Percentiles rank a stretch among this genome's conserved stretches.
These are phyloP conservation scores for Claviceps cyperi DNA, from an alignment of 2,329 filamentous ascomycete genomes.

Conservation along the genomic window DNA sequence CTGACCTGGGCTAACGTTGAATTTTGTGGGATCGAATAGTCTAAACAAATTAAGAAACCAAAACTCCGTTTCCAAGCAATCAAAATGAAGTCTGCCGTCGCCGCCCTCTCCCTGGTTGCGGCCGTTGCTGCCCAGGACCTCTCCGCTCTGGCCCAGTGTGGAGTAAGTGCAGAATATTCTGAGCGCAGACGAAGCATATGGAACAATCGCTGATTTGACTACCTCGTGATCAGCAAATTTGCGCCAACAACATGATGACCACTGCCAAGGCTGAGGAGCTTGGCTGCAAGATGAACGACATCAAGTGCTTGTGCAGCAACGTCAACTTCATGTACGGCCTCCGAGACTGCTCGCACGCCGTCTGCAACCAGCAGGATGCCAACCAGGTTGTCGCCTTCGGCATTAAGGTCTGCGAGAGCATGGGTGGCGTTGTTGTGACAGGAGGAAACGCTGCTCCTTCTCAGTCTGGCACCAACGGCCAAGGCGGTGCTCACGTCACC, in stretches of 20 bases:
- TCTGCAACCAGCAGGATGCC: conserved; percentile 24
- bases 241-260: conserved; percentile 35
- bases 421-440: conserved; percentile 21
- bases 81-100: conserved; percentile 37
- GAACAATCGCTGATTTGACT: conserved; percentile 2
- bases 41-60: not conserved
- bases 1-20: too few species aligned
- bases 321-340: conserved; percentile 33
- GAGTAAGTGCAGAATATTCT: conserved; percentile 26
- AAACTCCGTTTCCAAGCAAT: conserved; percentile 3
- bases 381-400: conserved; percentile 24
- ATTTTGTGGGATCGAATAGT: too few species aligned
- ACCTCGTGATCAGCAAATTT: conserved; percentile 26
- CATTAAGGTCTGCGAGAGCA: conserved; percentile 21
- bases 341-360: conserved; percentile 33
- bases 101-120: conserved; percentile 27
- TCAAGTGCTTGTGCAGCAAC: conserved; percentile 33
- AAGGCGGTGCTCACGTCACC: conserved; percentile 10
- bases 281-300: conserved; percentile 28
- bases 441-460: conserved; percentile 4
- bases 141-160: conserved; percentile 32
- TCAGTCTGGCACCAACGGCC: not conserved
- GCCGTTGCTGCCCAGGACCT: conserved; percentile 27
- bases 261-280: conserved; percentile 27
- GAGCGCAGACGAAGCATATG: not conserved